A percentile compares a stretch with the other conserved stretches of the same genome.
phyloP scores from a whole-genome alignment of 306 rosid species.

The Glycine tomentella region DNA sequence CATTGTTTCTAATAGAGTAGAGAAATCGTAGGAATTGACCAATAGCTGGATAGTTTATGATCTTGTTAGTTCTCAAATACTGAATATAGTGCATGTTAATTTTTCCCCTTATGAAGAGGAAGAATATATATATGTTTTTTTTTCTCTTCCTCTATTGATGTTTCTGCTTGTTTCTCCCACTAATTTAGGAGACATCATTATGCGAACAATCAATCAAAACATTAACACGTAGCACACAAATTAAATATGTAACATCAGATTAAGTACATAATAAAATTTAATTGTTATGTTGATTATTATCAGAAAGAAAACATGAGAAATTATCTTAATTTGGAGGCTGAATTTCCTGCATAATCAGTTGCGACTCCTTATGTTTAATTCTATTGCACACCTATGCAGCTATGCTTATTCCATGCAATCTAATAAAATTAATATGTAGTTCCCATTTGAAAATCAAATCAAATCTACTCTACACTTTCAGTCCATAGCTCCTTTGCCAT shows the following conservation, averaged over 20 bases:
- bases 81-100: conserved; percentile 46
- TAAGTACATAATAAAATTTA: neutral
- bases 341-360: neutral
- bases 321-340: no score
- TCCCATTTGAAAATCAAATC: no score
- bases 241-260: neutral
- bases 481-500: no score
- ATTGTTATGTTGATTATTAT: neutral
- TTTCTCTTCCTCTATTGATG: conserved; percentile 6
- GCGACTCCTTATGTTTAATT: neutral
- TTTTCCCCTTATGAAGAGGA: conserved; percentile 8
- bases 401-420: neutral
- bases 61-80: conserved; percentile 55
- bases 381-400: neutral
- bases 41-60: conserved; percentile 59
- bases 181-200: neutral
- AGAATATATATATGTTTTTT: neutral
- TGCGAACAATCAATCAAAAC: conserved; percentile 4
- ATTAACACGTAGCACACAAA: neutral
- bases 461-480: no score
- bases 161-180: conserved; percentile 2
- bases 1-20: conserved; percentile 47
- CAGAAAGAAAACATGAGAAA: neutral
- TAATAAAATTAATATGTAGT: no score
- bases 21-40: conserved; percentile 59